A percentile compares a stretch with the other conserved stretches of the same genome.
Conservation (phyloP, 352 stramenopile genomes). For the Phytophthora melonis region DNA sequence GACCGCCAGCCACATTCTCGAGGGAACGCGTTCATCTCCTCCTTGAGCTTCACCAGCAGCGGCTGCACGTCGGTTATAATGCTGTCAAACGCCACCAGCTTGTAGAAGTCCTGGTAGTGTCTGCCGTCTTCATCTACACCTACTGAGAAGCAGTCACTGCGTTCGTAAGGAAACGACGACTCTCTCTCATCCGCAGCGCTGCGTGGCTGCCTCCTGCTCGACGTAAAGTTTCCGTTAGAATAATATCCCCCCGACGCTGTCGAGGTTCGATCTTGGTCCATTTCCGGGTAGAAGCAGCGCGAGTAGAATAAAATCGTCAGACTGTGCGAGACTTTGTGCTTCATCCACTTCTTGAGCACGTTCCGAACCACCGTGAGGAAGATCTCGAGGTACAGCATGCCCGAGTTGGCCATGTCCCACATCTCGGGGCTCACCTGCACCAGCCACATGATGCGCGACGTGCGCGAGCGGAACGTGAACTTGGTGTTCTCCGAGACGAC, state of each 20-base stretch:
- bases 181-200: constrained; percentile 42
- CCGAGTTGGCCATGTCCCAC: constrained; percentile 93
- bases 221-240: constrained; percentile 24
- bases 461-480: constrained; percentile 96
- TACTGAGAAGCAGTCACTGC: constrained; percentile 73
- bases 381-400: constrained; percentile 92
- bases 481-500: constrained; percentile 96
- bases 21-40: constrained; percentile 82
- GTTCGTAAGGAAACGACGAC: constrained; percentile 72
- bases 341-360: constrained; percentile 92
- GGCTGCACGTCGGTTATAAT: constrained; percentile 72
- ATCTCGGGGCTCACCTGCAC: constrained; percentile 97
- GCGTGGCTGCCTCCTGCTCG: constrained; percentile 30
- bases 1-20: constrained; percentile 73
- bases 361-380: constrained; percentile 85
- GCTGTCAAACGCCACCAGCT: constrained; percentile 82
- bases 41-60: constrained; percentile 77
- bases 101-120: constrained; percentile 91
- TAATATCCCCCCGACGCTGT: constrained; percentile 24
- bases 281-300: constrained; percentile 87
- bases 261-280: constrained; percentile 57
- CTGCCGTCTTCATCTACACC: constrained; percentile 79
- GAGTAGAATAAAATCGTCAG: constrained; percentile 95
- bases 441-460: constrained; percentile 97
- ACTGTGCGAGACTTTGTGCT: constrained; percentile 91